Conservation (phyloP, 176 grass and related monocot genomes). For the Rhynchospora pubera region DNA sequence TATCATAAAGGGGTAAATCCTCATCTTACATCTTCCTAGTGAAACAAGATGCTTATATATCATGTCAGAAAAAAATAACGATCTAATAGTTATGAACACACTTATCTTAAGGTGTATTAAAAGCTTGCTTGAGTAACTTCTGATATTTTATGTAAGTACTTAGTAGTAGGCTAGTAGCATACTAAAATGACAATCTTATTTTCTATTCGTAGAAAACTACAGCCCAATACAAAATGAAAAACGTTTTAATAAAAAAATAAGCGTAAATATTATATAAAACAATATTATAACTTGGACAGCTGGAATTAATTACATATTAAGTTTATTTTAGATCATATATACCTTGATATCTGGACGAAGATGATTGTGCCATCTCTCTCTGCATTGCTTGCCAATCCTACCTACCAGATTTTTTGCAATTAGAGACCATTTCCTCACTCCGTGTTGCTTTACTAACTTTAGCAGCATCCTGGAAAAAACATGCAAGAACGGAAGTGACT, state of each 20-base stretch:
- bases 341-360: constrained; percentile 68
- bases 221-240: not conserved
- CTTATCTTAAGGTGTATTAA: not conserved
- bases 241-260: not conserved
- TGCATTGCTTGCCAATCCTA: constrained; percentile 72
- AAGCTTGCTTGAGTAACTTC: not conserved
- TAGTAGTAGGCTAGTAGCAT: not conserved
- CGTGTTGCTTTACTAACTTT: constrained; percentile 37
- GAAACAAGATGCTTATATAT: not conserved
- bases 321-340: not conserved
- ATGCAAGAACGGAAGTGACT: not conserved
- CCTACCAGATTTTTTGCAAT: constrained; percentile 50
- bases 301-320: not conserved
- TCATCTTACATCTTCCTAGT: not conserved
- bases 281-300: not conserved
- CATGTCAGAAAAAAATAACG: not conserved
- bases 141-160: not conserved
- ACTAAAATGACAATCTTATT: not conserved
- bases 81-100: not conserved
- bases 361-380: constrained; percentile 85
- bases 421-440: constrained; percentile 48
- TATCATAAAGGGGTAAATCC: not conserved
- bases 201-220: not conserved
- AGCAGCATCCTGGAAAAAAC: constrained; percentile 34
- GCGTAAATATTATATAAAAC: not conserved